Conservation (phyloP, 176 grass and related monocot genomes). For the Zea luxurians region DNA sequence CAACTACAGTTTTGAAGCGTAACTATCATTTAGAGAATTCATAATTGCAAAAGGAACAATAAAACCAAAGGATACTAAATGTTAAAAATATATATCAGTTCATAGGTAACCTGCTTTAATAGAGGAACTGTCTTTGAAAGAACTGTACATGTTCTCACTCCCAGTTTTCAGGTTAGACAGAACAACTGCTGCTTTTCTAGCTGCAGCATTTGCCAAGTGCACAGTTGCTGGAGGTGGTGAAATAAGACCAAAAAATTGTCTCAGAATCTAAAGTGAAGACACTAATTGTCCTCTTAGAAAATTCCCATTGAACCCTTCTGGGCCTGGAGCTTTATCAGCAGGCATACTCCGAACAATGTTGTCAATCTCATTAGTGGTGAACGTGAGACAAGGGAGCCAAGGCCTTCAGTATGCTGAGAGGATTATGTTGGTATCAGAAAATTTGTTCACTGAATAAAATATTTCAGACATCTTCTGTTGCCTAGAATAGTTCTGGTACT, state of each 20-base stretch:
- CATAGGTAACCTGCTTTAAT: conserved; percentile 56
- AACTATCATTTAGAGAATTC: conserved; percentile 24
- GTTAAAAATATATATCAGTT: conserved; percentile 1
- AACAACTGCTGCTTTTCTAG: conserved; percentile 74
- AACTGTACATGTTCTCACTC: conserved; percentile 34
- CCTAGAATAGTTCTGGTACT: neutral
- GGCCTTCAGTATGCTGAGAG: too few relatives aligned
- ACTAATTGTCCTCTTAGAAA: conserved; percentile 48
- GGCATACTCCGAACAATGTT: too few relatives aligned
- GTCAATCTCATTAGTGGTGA: too few relatives aligned
- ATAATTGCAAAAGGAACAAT: conserved; percentile 16
- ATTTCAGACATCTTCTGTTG: neutral
- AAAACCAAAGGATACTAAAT: conserved; percentile 29
- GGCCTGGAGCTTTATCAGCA: too few relatives aligned
- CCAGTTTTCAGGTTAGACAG: conserved; percentile 54
- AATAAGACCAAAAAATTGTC: conserved; percentile 70
- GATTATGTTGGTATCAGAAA: neutral
- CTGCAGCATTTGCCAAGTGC: conserved; percentile 66
- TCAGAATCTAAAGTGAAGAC: conserved; percentile 63
- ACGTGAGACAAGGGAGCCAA: too few relatives aligned
- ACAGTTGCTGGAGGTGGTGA: conserved; percentile 56
- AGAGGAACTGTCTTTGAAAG: conserved; percentile 36
- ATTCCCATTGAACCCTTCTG: too few relatives aligned
- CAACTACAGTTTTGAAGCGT: conserved; percentile 56
- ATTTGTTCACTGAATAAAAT: neutral